Percentiles rank a stretch among this genome's conserved stretches.
phyloP scores from a whole-genome alignment of 2,329 filamentous ascomycete species.

The Penicillium polonicum region DNA sequence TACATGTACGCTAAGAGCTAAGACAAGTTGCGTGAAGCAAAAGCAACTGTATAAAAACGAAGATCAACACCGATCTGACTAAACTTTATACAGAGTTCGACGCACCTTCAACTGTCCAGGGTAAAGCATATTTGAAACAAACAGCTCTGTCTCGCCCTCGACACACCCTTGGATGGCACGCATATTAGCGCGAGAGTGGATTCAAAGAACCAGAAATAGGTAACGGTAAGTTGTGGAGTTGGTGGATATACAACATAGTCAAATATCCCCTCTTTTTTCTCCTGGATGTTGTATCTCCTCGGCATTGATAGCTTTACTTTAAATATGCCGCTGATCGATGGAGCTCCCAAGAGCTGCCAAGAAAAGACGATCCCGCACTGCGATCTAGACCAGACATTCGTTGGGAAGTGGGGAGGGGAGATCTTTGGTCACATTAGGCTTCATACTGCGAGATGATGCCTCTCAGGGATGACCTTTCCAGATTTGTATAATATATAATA shows the following conservation, averaged over 20 bases:
- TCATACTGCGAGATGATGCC: neutral
- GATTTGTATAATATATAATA: neutral
- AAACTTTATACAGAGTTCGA: neutral
- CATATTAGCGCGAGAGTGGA: neutral
- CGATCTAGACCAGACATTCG: conserved; percentile 2
- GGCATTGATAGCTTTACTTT: neutral
- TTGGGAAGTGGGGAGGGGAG: neutral
- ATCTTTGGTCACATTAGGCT: neutral
- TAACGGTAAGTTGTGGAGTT: neutral
- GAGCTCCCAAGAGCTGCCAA: neutral
- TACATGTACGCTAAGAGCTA: too few relatives aligned
- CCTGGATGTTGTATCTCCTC: neutral
- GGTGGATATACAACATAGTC: neutral
- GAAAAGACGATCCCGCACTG: neutral
- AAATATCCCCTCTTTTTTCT: neutral
- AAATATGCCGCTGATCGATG: neutral
- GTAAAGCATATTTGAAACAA: neutral
- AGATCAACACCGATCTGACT: neutral
- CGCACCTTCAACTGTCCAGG: neutral
- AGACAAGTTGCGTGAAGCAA: neutral
- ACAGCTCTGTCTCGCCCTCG: neutral
- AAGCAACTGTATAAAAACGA: neutral
- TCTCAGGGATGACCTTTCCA: neutral
- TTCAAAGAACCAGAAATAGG: neutral
- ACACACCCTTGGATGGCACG: neutral